Base-by-base conservation (phyloP, 148 eudicot genomes). In the Silene conica region DNA sequence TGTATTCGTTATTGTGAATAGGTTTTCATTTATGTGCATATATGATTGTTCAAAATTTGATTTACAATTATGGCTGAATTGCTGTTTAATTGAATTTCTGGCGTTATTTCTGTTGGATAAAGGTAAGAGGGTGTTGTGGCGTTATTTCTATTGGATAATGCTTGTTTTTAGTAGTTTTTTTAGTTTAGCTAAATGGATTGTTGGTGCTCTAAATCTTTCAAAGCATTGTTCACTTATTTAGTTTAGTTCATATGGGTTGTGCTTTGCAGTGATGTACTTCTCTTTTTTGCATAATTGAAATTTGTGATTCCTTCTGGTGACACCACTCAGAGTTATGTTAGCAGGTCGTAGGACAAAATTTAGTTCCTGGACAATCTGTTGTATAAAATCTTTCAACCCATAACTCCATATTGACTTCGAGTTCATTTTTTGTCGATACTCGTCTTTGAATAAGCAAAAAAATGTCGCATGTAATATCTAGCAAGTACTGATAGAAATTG, bases 221-320 rank as follows among this genome's bases (percentile, higher is more conserved):
- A 71, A 65, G 50, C 54, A 22, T 19, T 75, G 78, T 76, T 76
- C 60, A 75, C n/a, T n/a, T 76, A 68, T 63, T 60, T 76, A 65
- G 12, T 59, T 58, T 76, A 60, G 60, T 14, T 21, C 31, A 70
- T 25, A 1, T 16, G 8, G 8, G 41, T 25, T 54, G 21, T 71
- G 48, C 48, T 28, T 16, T 9, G 26, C 10, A 15, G 6, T 15
- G 65, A 22, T 61, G 13, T 61, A 25, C 41, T 31, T 31, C 34
- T 26, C 41, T 13, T 63, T 63, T n/a, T 25, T 63, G 18, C 18
- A 14, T 31, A n/a, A 26, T 26, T 63, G 6, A 15, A 9, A 22
- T 61, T 8, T 38, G 43, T 38, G 43, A 38, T 34, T 34, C 41
- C 43, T 38, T 6, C 9, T n/a, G 43, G 43, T 38, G 43, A 38